A percentile compares a stretch with the other conserved stretches of the same genome.
These are phyloP conservation scores for Tricladium varicosporioides DNA, from an alignment of 2,329 filamentous ascomycete genomes.

Conservation along the genomic window DNA sequence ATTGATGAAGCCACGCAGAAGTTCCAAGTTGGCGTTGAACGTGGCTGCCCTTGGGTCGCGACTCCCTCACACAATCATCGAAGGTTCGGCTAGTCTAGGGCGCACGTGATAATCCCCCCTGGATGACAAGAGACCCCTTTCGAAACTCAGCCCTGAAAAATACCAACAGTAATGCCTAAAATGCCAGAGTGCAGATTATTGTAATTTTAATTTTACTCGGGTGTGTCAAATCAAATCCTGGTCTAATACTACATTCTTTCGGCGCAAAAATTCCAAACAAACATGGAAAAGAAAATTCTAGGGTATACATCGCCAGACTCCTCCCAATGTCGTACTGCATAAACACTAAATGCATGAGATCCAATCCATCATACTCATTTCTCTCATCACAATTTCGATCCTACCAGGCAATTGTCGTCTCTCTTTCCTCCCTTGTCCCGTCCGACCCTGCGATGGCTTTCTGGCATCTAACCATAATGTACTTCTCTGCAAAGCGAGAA, in stretches of 20 bases:
- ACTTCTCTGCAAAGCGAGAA: slow-evolving; percentile 28
- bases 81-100: background rate
- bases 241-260: too few species aligned
- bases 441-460: slow-evolving; percentile 18
- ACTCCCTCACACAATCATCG: background rate
- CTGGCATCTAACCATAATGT: slow-evolving; percentile 28
- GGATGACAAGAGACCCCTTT: too few species aligned
- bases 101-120: background rate
- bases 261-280: too few species aligned
- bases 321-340: background rate
- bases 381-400: background rate
- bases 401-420: slow-evolving; percentile 31
- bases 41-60: background rate
- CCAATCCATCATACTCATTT: background rate
- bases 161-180: too few species aligned
- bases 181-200: too few species aligned
- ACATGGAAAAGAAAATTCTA: too few species aligned
- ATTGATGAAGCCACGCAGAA: background rate
- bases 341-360: background rate
- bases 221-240: too few species aligned
- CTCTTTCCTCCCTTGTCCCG: slow-evolving; percentile 26
- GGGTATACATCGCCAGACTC: background rate
- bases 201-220: too few species aligned
- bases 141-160: too few species aligned
- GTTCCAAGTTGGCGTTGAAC: background rate